These are phyloP conservation scores for Parachlorella kessleri DNA, from an alignment of 139 green algal species.

Conservation along the genomic window DNA sequence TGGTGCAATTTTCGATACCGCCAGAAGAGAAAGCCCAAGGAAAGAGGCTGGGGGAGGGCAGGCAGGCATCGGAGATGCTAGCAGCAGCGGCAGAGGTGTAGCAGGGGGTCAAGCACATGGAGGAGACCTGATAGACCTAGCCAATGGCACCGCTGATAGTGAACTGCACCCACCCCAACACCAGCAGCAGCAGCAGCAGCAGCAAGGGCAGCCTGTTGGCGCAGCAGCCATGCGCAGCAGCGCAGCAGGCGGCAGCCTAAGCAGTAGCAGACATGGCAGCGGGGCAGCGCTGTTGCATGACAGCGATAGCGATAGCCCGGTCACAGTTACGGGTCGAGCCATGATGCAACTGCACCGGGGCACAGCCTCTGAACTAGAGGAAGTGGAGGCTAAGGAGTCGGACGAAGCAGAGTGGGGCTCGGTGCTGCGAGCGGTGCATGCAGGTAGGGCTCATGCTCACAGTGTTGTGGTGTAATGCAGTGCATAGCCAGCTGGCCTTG, in stretches of 20 bases:
- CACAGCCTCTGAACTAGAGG: conserved; percentile 33
- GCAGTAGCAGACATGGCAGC: no score
- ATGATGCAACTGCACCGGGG: conserved; percentile 16
- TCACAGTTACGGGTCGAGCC: conserved; percentile 6
- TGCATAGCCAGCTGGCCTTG: no score
- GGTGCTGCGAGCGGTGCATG: conserved; percentile 28
- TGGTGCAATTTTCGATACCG: no score
- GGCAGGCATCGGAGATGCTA: neutral
- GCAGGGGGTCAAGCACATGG: no score
- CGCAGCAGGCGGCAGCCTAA: neutral
- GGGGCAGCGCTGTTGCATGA: no score
- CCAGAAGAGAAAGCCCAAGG: no score
- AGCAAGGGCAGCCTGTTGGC: neutral
- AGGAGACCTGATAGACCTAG: neutral
- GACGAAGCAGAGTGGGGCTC: conserved; percentile 45
- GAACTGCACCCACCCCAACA: no score
- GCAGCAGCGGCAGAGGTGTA: no score
- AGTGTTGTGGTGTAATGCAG: no score
- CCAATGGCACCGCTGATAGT: no score
- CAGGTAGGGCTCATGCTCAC: no score
- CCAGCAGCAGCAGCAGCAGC: conserved; percentile 4
- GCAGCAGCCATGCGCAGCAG: conserved; percentile 3
- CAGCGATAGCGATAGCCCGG: no score
- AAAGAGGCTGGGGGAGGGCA: neutral
- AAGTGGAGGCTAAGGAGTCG: conserved; percentile 9